Percentiles rank a stretch among this genome's conserved stretches.
Conservation (phyloP, 2,329 filamentous ascomycete species). For the Raffaelea deltoideospora region DNA sequence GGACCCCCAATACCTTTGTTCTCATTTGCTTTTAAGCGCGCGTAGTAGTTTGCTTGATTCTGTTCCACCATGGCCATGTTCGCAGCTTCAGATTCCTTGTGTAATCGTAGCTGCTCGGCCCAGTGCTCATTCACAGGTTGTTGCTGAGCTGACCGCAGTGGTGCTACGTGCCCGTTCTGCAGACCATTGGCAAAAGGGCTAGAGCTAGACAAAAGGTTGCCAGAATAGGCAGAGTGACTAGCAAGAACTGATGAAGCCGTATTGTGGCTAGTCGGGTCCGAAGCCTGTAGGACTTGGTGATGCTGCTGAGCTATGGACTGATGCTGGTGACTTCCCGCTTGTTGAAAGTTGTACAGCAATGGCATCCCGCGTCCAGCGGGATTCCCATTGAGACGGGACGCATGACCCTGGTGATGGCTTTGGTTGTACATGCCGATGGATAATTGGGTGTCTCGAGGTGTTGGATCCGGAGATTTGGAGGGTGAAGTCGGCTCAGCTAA, state of each 20-base stretch:
- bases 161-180: conserved; percentile 34
- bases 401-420: conserved; percentile 56
- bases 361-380: conserved; percentile 43
- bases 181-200: conserved; percentile 42
- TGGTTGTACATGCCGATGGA: conserved; percentile 55
- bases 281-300: conserved; percentile 41
- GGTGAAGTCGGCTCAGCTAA: conserved; percentile 14
- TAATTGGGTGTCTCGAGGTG: conserved; percentile 17
- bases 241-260: conserved; percentile 39
- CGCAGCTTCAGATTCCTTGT: conserved; percentile 60
- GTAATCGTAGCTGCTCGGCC: conserved; percentile 72
- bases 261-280: conserved; percentile 37
- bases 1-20: conserved; percentile 51
- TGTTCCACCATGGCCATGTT: conserved; percentile 57
- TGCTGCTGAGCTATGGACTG: conserved; percentile 52
- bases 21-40: conserved; percentile 52
- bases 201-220: conserved; percentile 48
- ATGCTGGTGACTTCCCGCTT: conserved; percentile 44
- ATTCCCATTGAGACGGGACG: conserved; percentile 61
- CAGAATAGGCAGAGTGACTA: conserved; percentile 47
- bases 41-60: conserved; percentile 55
- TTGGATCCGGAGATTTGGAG: conserved; percentile 14
- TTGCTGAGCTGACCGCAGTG: conserved; percentile 14
- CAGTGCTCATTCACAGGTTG: conserved; percentile 55
- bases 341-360: conserved; percentile 57